A percentile compares a stretch with the other conserved stretches of the same genome.
Conservation (phyloP, 2,329 filamentous ascomycete species). For the Epichloe elymi region DNA sequence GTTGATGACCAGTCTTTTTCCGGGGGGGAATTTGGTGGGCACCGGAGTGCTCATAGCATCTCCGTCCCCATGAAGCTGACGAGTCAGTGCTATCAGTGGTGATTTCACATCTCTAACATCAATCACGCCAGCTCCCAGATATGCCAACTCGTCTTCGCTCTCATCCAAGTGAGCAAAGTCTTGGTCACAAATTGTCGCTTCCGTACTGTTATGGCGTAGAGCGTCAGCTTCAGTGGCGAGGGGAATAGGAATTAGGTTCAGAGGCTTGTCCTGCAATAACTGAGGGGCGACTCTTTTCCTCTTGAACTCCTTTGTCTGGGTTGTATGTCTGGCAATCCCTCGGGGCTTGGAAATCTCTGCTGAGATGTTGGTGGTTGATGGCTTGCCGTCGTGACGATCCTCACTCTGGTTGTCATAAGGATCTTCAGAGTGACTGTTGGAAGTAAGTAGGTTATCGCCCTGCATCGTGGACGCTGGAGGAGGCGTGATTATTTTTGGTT, state of each 20-base stretch:
- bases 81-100: slow-evolving; percentile 10
- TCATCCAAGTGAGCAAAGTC: slow-evolving; percentile 10
- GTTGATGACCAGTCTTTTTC: slow-evolving; percentile 31
- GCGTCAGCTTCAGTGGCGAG: slow-evolving; percentile 6
- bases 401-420: not conserved
- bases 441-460: not conserved
- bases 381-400: not conserved
- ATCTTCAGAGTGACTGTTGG: not conserved
- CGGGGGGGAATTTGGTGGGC: slow-evolving; percentile 19
- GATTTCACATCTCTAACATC: slow-evolving; percentile 12
- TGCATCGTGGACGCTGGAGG: not conserved
- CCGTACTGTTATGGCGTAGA: not conserved
- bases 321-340: slow-evolving; percentile 1
- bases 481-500: not conserved
- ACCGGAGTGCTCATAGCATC: slow-evolving; percentile 15
- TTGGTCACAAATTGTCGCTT: not conserved
- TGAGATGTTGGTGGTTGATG: not conserved
- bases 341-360: not conserved
- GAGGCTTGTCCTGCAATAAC: slow-evolving; percentile 8
- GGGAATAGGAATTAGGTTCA: not conserved
- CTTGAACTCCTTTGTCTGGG: slow-evolving; percentile 13
- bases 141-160: slow-evolving; percentile 13
- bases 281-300: slow-evolving; percentile 16
- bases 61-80: slow-evolving; percentile 10
- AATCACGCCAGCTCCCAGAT: slow-evolving; percentile 23